A percentile compares a stretch with the other conserved stretches of the same genome.
These are phyloP conservation scores for Umbelopsis sp. DNA, from an alignment of 371 early-diverging fungal genomes.

Conservation along the genomic window DNA sequence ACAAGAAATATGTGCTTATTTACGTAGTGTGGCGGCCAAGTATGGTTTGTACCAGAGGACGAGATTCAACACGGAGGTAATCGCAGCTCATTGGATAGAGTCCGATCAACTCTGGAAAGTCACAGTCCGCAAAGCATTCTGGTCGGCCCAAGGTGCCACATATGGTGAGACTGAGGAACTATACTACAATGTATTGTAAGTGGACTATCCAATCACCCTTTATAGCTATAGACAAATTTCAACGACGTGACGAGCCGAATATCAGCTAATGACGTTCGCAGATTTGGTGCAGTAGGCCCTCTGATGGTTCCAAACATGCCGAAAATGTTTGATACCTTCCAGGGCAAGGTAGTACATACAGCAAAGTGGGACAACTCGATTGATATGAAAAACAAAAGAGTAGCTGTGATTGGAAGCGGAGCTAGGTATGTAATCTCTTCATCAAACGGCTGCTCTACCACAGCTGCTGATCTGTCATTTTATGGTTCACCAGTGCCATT, in stretches of 20 bases:
- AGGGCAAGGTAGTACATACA: conserved; percentile 53
- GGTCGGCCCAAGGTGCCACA: not conserved
- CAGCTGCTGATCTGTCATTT: not conserved
- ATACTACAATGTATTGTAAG: conserved; percentile 12
- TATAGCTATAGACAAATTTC: not conserved
- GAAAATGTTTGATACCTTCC: conserved; percentile 47
- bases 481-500: conserved; percentile 21
- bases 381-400: conserved; percentile 52
- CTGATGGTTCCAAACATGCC: conserved; percentile 59
- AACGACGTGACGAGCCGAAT: too few species aligned
- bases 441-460: not conserved
- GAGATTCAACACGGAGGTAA: conserved; percentile 50
- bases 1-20: conserved; percentile 55
- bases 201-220: not conserved
- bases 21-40: conserved; percentile 51
- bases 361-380: conserved; percentile 50
- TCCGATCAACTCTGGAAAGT: conserved; percentile 51
- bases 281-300: conserved; percentile 46
- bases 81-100: conserved; percentile 47
- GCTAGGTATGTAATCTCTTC: conserved; percentile 40
- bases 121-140: not conserved
- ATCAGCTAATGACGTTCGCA: not conserved
- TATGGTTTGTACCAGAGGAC: conserved; percentile 50
- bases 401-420: conserved; percentile 59
- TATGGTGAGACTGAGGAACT: not conserved